Percentiles rank a stretch among this genome's conserved stretches.
phyloP scores from a whole-genome alignment of 2,329 filamentous ascomycete species.

The Coccinonectria pachysandricola region DNA sequence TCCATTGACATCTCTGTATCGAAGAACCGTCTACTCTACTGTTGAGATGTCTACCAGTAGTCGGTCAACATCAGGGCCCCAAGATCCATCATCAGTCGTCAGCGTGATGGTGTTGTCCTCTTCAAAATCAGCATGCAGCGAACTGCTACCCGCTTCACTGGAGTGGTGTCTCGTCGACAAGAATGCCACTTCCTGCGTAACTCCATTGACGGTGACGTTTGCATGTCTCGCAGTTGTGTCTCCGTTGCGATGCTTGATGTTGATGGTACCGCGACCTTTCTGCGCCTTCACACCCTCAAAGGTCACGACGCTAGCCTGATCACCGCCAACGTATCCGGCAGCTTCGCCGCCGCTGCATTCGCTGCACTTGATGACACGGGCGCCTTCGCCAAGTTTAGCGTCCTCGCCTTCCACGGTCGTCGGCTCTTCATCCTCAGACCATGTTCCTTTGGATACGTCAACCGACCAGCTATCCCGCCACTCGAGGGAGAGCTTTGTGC shows the following conservation, averaged over 20 bases:
- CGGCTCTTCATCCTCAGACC: constrained; percentile 34
- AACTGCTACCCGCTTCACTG: constrained; percentile 31
- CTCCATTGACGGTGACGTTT: constrained; percentile 45
- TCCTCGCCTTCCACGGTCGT: constrained; percentile 42
- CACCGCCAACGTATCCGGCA: constrained; percentile 46
- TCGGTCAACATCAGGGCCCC: constrained; percentile 32
- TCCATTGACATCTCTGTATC: too few relatives aligned
- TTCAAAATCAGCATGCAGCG: constrained; percentile 37
- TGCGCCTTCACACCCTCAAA: constrained; percentile 34
- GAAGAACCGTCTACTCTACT: too few relatives aligned
- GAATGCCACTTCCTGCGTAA: constrained; percentile 41
- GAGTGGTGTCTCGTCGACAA: constrained; percentile 34
- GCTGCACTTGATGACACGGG: constrained; percentile 35
- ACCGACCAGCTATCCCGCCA: constrained; percentile 47
- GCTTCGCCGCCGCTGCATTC: constrained; percentile 38
- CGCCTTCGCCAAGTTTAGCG: constrained; percentile 33
- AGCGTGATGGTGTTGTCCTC: constrained; percentile 42
- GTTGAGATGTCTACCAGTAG: too few relatives aligned
- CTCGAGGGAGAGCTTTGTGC: constrained; percentile 38
- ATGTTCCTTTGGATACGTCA: constrained; percentile 32
- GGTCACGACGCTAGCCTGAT: constrained; percentile 32
- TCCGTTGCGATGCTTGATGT: constrained; percentile 46
- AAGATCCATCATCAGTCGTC: constrained; percentile 29
- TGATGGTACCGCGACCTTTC: constrained; percentile 38
- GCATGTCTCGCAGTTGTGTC: constrained; percentile 42